Conservation (phyloP, 2,329 filamentous ascomycete species). For the Cytospora paraplurivora region DNA sequence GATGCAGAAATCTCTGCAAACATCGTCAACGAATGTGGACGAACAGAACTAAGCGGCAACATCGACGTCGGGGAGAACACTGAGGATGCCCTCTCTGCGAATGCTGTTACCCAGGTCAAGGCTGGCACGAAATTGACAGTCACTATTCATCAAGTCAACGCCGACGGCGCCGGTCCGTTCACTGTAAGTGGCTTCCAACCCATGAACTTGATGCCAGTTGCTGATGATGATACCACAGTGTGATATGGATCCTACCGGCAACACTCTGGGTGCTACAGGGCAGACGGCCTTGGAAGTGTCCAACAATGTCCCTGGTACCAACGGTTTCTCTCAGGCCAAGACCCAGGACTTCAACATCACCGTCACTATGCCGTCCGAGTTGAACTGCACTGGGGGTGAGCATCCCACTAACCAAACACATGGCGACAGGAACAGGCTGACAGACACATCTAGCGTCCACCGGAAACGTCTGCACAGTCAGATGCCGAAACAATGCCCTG, state of each 20-base stretch:
- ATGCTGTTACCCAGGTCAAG: constrained; percentile 49
- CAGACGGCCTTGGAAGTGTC: constrained; percentile 51
- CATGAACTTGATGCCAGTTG: too few species aligned
- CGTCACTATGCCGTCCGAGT: constrained; percentile 49
- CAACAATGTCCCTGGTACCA: constrained; percentile 59
- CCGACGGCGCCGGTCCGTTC: constrained; percentile 53
- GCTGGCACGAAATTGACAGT: constrained; percentile 46
- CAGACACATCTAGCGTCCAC: constrained; percentile 42
- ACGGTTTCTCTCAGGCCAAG: constrained; percentile 59
- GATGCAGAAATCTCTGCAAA: constrained; percentile 56
- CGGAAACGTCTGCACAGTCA: constrained; percentile 60
- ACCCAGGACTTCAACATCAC: constrained; percentile 57
- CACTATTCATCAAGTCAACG: constrained; percentile 52
- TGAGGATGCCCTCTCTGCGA: constrained; percentile 50
- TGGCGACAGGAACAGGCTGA: constrained; percentile 33
- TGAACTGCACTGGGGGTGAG: constrained; percentile 52
- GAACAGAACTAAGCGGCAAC: constrained; percentile 60
- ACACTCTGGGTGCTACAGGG: constrained; percentile 38
- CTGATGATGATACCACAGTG: constrained; percentile 36
- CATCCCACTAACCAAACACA: not conserved
- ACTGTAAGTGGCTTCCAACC: constrained; percentile 23
- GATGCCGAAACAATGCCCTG: constrained; percentile 60
- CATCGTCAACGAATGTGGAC: constrained; percentile 61
- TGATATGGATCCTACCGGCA: constrained; percentile 50
- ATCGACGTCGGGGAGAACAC: constrained; percentile 60